Conservation (phyloP, 257 asterid species). For the Scutellaria baicalensis region DNA sequence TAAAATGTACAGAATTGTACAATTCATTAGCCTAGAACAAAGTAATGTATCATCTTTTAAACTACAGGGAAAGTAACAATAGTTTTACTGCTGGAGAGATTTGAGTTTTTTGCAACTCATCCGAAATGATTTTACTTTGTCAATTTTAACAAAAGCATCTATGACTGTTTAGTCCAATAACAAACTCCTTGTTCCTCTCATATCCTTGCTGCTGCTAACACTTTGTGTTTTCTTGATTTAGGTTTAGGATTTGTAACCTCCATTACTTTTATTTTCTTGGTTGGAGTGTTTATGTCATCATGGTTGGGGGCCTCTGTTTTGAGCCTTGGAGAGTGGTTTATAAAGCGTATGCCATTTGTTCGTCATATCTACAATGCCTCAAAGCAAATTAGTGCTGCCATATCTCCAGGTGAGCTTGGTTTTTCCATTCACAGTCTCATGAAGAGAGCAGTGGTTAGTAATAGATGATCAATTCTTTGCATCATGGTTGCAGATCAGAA, state of each 20-base stretch:
- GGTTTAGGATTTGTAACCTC: slow-evolving; percentile 80
- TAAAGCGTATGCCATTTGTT: slow-evolving; percentile 79
- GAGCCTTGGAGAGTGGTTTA: slow-evolving; percentile 77
- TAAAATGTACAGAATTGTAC: not conserved
- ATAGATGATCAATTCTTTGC: slow-evolving; percentile 8
- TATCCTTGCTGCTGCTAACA: slow-evolving; percentile 9
- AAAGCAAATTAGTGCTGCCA: slow-evolving; percentile 80
- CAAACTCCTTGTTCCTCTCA: not conserved
- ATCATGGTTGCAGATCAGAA: slow-evolving; percentile 49
- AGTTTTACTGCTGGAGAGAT: not conserved
- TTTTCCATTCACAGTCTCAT: not conserved
- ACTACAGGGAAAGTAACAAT: not conserved
- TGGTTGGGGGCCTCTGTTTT: slow-evolving; percentile 76
- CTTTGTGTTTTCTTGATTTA: slow-evolving; percentile 15
- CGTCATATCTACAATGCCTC: slow-evolving; percentile 76
- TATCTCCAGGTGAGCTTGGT: slow-evolving; percentile 62
- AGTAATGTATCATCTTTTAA: slow-evolving; percentile 2
- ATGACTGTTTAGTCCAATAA: not conserved
- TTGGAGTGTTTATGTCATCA: slow-evolving; percentile 78
- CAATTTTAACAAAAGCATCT: slow-evolving; percentile 1
- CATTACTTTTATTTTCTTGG: slow-evolving; percentile 66
- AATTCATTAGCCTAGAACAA: not conserved
- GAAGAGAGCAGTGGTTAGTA: not conserved
- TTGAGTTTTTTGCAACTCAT: not conserved
- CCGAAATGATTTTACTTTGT: not conserved